Percentiles rank a stretch among this genome's conserved stretches.
These are phyloP conservation scores for Brassica juncea DNA, from an alignment of 345 rosid species.

Conservation along the genomic window DNA sequence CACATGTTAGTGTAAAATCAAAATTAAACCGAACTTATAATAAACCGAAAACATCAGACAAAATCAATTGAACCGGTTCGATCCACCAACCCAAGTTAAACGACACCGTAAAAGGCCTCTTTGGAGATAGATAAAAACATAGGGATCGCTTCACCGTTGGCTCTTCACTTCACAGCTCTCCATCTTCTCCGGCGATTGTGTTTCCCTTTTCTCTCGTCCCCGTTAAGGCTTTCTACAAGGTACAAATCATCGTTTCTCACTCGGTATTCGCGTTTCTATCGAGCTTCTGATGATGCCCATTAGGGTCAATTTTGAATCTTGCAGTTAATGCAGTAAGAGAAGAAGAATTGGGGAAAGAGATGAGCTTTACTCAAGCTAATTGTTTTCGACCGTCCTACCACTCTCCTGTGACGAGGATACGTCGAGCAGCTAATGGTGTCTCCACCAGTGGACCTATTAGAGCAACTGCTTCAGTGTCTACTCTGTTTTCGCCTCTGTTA, in stretches of 20 bases:
- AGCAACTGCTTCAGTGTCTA: slow-evolving; percentile 18
- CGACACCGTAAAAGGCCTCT: background rate
- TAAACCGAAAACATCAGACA: background rate
- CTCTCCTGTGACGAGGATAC: slow-evolving; percentile 16
- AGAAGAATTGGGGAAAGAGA: background rate
- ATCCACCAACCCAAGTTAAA: background rate
- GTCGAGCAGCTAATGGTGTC: slow-evolving; percentile 10
- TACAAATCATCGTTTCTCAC: background rate
- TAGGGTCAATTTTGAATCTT: background rate
- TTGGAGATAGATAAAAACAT: background rate
- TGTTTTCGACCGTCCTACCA: slow-evolving; percentile 25
- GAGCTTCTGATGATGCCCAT: background rate
- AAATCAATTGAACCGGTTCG: background rate
- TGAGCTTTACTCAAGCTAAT: slow-evolving; percentile 40
- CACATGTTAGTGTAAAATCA: background rate
- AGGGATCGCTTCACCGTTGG: background rate
- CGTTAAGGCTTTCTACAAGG: background rate
- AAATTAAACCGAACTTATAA: background rate
- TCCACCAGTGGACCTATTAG: slow-evolving; percentile 13
- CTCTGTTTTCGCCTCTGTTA: slow-evolving; percentile 31
- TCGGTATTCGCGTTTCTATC: background rate
- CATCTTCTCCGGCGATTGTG: background rate
- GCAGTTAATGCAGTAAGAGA: background rate
- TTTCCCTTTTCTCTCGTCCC: background rate
- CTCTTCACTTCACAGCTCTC: background rate